A percentile compares a stretch with the other conserved stretches of the same genome.
These are phyloP conservation scores for Suillus cothurnatus DNA, from an alignment of 768 basidiomycete genomes.

Conservation along the genomic window DNA sequence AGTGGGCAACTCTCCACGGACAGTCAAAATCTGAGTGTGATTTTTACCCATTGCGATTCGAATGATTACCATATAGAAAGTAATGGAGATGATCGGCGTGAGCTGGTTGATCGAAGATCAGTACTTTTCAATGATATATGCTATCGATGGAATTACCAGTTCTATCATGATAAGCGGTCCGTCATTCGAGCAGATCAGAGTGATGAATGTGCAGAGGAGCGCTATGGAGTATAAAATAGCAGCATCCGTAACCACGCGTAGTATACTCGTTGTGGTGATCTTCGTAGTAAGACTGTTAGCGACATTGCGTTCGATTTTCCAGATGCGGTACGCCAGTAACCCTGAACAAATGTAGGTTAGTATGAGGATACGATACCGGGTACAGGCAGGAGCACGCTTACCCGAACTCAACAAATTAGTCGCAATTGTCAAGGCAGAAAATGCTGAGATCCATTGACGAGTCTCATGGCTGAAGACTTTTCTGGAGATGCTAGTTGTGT, in stretches of 20 bases:
- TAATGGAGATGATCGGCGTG: slow-evolving; percentile 9
- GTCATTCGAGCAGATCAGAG: slow-evolving; percentile 31
- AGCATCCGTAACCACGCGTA: slow-evolving; percentile 39
- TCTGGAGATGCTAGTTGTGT: not conserved
- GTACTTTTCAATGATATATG: not conserved
- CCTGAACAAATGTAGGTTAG: slow-evolving; percentile 16
- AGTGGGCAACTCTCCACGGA: not conserved
- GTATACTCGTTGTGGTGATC: slow-evolving; percentile 15
- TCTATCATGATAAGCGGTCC: slow-evolving; percentile 38
- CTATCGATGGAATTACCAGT: slow-evolving; percentile 28
- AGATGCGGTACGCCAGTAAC: slow-evolving; percentile 33
- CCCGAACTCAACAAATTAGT: slow-evolving; percentile 37
- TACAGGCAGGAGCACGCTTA: slow-evolving; percentile 14
- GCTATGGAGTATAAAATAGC: slow-evolving; percentile 41
- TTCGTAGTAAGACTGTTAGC: not conserved
- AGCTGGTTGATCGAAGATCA: not conserved
- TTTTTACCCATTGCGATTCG: slow-evolving; percentile 7
- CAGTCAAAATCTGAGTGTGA: not conserved
- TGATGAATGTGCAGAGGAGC: slow-evolving; percentile 34
- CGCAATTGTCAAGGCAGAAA: slow-evolving; percentile 32
- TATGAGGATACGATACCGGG: not conserved
- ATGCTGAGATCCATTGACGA: slow-evolving; percentile 37
- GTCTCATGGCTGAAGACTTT: slow-evolving; percentile 30
- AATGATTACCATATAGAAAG: slow-evolving; percentile 14
- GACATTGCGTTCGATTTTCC: slow-evolving; percentile 27